These are phyloP conservation scores for Aspergillus sp. DNA, from an alignment of 2,329 filamentous ascomycete species.

Conservation along the genomic window DNA sequence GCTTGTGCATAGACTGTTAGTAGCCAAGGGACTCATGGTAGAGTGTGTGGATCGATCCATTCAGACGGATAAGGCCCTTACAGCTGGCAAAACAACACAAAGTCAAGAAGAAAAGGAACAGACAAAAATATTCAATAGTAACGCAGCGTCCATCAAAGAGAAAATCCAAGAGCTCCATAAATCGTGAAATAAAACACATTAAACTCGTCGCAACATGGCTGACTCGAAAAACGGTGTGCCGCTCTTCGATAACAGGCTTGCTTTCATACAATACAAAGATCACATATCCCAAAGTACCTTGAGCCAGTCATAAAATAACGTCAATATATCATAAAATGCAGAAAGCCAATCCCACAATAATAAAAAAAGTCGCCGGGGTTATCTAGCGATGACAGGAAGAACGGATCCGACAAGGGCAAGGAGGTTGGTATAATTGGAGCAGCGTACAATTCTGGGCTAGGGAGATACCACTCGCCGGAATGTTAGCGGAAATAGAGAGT, in stretches of 20 bases:
- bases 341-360: background rate
- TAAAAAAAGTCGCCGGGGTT: background rate
- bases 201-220: background rate
- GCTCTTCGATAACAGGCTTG: background rate
- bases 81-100: background rate
- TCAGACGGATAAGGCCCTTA: constrained; percentile 7
- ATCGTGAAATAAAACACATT: background rate
- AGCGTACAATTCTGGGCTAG: background rate
- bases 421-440: background rate
- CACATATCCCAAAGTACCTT: background rate
- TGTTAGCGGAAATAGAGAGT: constrained; percentile 1
- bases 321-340: background rate
- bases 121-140: background rate
- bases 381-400: constrained; percentile 1
- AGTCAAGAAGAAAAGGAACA: background rate
- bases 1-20: background rate
- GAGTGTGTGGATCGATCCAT: constrained; percentile 4
- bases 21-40: background rate
- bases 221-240: background rate
- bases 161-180: background rate
- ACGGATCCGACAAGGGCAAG: background rate
- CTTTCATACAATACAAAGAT: constrained; percentile 9
- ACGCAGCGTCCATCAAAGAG: background rate
- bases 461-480: background rate
- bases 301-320: background rate